Evolutionary conservation across 805 yeast genomes (phyloP).

Genomic region (Metschnikowia colocasiae): DNA sequence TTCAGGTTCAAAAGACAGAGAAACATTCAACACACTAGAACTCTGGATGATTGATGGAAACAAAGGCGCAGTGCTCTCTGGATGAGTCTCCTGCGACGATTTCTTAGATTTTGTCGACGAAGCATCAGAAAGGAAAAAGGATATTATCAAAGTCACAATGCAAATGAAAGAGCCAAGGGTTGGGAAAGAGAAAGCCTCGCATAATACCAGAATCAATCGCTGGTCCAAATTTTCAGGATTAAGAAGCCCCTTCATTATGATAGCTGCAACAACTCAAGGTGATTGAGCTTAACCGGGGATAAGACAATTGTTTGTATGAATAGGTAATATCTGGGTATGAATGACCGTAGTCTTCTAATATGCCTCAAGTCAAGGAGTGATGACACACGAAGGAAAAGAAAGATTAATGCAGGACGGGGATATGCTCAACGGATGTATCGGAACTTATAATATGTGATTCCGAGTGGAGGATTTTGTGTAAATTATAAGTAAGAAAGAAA

Average conservation of each 20-base stretch:
- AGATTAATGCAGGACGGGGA: background rate
- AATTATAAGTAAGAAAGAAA: background rate
- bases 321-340: background rate
- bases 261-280: background rate
- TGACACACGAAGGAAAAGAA: background rate
- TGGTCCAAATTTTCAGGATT: background rate
- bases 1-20: conserved; percentile 1
- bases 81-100: background rate
- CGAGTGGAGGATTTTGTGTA: background rate
- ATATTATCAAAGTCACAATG: conserved; percentile 1
- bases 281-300: no score
- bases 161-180: conserved; percentile 3
- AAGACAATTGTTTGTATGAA: background rate
- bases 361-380: background rate
- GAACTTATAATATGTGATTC: background rate
- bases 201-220: background rate
- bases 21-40: background rate
- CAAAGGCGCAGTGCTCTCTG: conserved; percentile 3
- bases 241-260: conserved; percentile 1
- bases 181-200: background rate
- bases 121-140: background rate
- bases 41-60: conserved; percentile 14
- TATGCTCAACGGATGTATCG: background rate
- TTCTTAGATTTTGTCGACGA: conserved; percentile 1
- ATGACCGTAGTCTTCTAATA: background rate